A percentile compares a stretch with the other conserved stretches of the same genome.
phyloP scores from a whole-genome alignment of 768 basidiomycete genomes.

The Panaeolus cyanescens region DNA sequence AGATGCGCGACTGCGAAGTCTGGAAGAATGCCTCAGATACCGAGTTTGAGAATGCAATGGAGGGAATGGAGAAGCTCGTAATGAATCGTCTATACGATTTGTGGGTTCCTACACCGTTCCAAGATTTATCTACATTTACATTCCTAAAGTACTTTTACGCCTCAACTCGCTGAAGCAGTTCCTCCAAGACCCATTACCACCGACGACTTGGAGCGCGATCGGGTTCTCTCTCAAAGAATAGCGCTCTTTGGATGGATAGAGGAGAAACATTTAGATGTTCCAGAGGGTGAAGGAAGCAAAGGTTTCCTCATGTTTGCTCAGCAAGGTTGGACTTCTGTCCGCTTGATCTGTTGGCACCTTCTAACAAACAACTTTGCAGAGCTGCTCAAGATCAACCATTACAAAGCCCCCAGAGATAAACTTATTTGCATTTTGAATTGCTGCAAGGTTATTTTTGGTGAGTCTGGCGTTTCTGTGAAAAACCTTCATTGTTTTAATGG shows the following conservation, averaged over 20 bases:
- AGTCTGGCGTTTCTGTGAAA: slow-evolving; percentile 25
- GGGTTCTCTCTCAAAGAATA: slow-evolving; percentile 87
- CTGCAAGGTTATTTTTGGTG: slow-evolving; percentile 99
- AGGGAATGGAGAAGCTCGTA: slow-evolving; percentile 99
- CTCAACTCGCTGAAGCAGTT: slow-evolving; percentile 65
- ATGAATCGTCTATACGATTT: slow-evolving; percentile 98
- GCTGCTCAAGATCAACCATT: slow-evolving; percentile 95
- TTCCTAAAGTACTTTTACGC: slow-evolving; percentile 82
- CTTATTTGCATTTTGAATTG: slow-evolving; percentile 95
- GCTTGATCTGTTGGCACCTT: neutral
- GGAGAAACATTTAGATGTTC: slow-evolving; percentile 89
- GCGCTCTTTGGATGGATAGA: slow-evolving; percentile 89
- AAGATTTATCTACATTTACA: slow-evolving; percentile 10
- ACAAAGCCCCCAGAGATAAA: slow-evolving; percentile 98
- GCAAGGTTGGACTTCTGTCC: slow-evolving; percentile 57
- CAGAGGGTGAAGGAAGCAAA: slow-evolving; percentile 68
- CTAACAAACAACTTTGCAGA: slow-evolving; percentile 46
- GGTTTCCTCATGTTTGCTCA: slow-evolving; percentile 90
- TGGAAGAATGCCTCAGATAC: slow-evolving; percentile 78
- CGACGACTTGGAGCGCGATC: slow-evolving; percentile 96
- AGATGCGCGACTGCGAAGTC: slow-evolving; percentile 83
- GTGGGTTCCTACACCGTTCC: slow-evolving; percentile 48
- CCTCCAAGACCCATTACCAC: slow-evolving; percentile 82
- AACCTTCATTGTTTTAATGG: neutral
- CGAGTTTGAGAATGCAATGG: slow-evolving; percentile 96